phyloP scores from a whole-genome alignment of 1,139 yeast genomes.

The Hansenula lynferdii region DNA sequence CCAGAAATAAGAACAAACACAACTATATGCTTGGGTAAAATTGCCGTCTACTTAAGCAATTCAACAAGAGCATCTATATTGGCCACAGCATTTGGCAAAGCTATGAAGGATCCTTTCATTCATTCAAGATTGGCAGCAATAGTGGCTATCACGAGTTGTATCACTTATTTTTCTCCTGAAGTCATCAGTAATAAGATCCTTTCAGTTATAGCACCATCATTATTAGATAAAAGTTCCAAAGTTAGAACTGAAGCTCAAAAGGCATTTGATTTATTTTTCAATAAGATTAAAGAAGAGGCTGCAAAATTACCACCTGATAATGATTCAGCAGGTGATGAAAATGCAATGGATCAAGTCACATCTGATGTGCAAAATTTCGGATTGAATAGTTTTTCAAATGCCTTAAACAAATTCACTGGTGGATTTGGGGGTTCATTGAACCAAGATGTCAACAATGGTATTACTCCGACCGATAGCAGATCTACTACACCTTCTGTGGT shows the following conservation, averaged over 20 bases:
- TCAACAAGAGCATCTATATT: slow-evolving; percentile 65
- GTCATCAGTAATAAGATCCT: slow-evolving; percentile 80
- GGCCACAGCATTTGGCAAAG: slow-evolving; percentile 82
- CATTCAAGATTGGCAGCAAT: slow-evolving; percentile 79
- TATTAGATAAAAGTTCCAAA: slow-evolving; percentile 67
- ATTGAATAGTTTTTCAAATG: slow-evolving; percentile 14
- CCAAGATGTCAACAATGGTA: slow-evolving; percentile 10
- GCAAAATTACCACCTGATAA: slow-evolving; percentile 45
- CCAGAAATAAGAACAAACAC: slow-evolving; percentile 87
- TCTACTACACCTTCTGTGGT: slow-evolving; percentile 15
- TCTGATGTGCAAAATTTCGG: slow-evolving; percentile 25
- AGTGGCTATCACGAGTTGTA: slow-evolving; percentile 62
- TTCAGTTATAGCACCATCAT: slow-evolving; percentile 79
- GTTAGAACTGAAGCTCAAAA: slow-evolving; percentile 71
- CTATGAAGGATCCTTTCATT: slow-evolving; percentile 74
- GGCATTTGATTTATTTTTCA: slow-evolving; percentile 60
- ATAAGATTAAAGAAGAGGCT: slow-evolving; percentile 62
- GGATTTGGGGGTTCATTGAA: slow-evolving; percentile 19
- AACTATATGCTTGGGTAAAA: slow-evolving; percentile 65
- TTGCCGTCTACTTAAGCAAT: slow-evolving; percentile 59
- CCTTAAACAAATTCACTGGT: slow-evolving; percentile 14
- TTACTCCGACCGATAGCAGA: slow-evolving; percentile 18
- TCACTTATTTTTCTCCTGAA: slow-evolving; percentile 64
- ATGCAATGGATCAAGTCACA: slow-evolving; percentile 20
- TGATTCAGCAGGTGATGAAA: slow-evolving; percentile 27